phyloP scores from a whole-genome alignment of 2,329 filamentous ascomycete species.

The Penicillium crustosum region DNA sequence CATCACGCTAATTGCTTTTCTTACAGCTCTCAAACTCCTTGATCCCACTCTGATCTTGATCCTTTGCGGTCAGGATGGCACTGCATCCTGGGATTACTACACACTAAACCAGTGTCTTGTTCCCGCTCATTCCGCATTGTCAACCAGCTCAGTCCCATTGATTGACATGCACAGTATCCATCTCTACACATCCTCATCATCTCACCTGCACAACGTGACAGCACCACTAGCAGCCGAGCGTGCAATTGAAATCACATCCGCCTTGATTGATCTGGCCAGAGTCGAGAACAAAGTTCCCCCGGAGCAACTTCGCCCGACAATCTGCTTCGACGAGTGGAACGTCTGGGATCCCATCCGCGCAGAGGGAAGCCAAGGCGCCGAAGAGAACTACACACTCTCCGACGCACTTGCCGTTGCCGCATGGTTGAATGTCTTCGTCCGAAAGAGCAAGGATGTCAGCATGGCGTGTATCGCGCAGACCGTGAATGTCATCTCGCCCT shows the following conservation, averaged over 20 bases:
- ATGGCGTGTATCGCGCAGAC: constrained; percentile 79
- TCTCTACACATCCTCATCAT: constrained; percentile 66
- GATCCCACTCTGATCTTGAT: constrained; percentile 70
- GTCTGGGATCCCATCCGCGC: constrained; percentile 75
- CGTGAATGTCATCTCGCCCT: constrained; percentile 74
- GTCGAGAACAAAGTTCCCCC: constrained; percentile 62
- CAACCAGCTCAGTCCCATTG: constrained; percentile 45
- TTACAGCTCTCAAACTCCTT: constrained; percentile 42
- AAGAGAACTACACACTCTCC: constrained; percentile 72
- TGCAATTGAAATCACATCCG: constrained; percentile 68
- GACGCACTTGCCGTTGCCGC: constrained; percentile 73
- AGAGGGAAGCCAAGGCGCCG: constrained; percentile 68
- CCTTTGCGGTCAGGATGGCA: constrained; percentile 71
- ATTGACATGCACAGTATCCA: constrained; percentile 83
- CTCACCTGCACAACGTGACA: constrained; percentile 57
- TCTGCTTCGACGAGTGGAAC: constrained; percentile 86
- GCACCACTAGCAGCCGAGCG: constrained; percentile 70
- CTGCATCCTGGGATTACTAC: constrained; percentile 69
- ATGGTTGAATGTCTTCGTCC: constrained; percentile 74
- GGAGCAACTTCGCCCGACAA: constrained; percentile 62
- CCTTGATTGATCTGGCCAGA: constrained; percentile 70
- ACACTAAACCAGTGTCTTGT: constrained; percentile 68
- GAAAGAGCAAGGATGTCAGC: constrained; percentile 67
- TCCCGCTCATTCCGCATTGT: constrained; percentile 45
- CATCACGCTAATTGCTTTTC: constrained; percentile 1